These are phyloP conservation scores for Prunus mongolica DNA, from an alignment of 306 rosid species.

Conservation along the genomic window DNA sequence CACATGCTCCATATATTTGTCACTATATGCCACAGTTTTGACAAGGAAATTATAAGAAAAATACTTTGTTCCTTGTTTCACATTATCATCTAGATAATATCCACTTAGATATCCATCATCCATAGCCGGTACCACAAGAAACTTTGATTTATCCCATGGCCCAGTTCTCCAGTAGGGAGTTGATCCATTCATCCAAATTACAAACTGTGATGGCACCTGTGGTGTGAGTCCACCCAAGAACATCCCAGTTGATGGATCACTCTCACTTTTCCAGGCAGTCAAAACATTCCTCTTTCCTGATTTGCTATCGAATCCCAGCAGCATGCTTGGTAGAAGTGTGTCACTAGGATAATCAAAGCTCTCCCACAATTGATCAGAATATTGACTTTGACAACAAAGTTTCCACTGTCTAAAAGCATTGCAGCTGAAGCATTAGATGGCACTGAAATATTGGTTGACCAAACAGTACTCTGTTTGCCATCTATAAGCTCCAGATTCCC, in stretches of 20 bases:
- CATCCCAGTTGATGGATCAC: slow-evolving; percentile 39
- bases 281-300: slow-evolving; percentile 21
- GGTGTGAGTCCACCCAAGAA: slow-evolving; percentile 26
- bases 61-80: slow-evolving; percentile 27
- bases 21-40: not conserved
- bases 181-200: slow-evolving; percentile 30
- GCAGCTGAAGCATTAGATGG: too few species aligned
- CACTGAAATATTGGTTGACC: too few species aligned
- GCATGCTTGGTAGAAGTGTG: slow-evolving; percentile 30
- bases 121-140: slow-evolving; percentile 34
- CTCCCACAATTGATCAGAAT: not conserved
- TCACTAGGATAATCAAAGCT: slow-evolving; percentile 34
- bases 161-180: slow-evolving; percentile 51
- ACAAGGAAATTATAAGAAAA: slow-evolving; percentile 10
- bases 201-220: slow-evolving; percentile 28
- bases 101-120: slow-evolving; percentile 22
- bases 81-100: slow-evolving; percentile 13
- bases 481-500: too few species aligned
- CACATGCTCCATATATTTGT: slow-evolving; percentile 4
- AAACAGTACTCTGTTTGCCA: too few species aligned
- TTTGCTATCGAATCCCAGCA: slow-evolving; percentile 19
- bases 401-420: too few species aligned
- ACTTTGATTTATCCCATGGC: slow-evolving; percentile 48
- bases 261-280: slow-evolving; percentile 34
- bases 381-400: too few species aligned